Evolutionary conservation across 1,284 basidiomycete species (phyloP).

Genomic region (Cryptococcus wingfieldii): DNA sequence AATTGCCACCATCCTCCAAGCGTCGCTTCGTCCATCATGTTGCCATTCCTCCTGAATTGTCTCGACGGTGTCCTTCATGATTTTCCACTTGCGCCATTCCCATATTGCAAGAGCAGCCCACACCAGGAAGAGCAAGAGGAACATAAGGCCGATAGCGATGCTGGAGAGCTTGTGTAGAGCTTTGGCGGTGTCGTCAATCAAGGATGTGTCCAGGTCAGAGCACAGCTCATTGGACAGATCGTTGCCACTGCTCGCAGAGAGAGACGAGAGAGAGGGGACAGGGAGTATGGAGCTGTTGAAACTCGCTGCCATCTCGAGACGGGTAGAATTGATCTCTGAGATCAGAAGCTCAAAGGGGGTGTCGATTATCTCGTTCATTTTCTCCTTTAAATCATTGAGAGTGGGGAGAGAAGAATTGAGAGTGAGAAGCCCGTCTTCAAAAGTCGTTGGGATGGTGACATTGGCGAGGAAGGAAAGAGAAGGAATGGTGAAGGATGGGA

Average conservation of each 20-base stretch:
- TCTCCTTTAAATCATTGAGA: constrained; percentile 67
- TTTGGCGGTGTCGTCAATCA: constrained; percentile 74
- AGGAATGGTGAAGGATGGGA: constrained; percentile 68
- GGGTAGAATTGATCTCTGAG: constrained; percentile 79
- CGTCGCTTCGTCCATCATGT: constrained; percentile 20
- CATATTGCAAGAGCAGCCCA: constrained; percentile 42
- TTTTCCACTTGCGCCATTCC: constrained; percentile 46
- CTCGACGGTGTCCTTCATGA: constrained; percentile 35
- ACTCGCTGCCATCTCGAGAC: constrained; percentile 57
- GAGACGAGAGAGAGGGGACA: constrained; percentile 53
- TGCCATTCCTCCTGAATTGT: constrained; percentile 35
- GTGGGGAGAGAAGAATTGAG: constrained; percentile 80
- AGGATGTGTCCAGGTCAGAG: constrained; percentile 67
- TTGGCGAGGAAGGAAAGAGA: constrained; percentile 68
- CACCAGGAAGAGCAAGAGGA: constrained; percentile 40
- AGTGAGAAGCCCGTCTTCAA: constrained; percentile 65
- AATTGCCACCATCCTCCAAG: constrained; percentile 42
- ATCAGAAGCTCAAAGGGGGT: constrained; percentile 80
- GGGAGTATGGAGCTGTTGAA: constrained; percentile 70
- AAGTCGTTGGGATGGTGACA: constrained; percentile 73
- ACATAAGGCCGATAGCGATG: constrained; percentile 68
- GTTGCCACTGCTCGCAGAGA: constrained; percentile 21
- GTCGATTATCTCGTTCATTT: constrained; percentile 68
- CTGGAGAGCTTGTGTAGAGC: constrained; percentile 71
- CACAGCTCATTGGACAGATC: constrained; percentile 54